Conservation (phyloP, 768 basidiomycete species). For the Pisolithus microcarpus region DNA sequence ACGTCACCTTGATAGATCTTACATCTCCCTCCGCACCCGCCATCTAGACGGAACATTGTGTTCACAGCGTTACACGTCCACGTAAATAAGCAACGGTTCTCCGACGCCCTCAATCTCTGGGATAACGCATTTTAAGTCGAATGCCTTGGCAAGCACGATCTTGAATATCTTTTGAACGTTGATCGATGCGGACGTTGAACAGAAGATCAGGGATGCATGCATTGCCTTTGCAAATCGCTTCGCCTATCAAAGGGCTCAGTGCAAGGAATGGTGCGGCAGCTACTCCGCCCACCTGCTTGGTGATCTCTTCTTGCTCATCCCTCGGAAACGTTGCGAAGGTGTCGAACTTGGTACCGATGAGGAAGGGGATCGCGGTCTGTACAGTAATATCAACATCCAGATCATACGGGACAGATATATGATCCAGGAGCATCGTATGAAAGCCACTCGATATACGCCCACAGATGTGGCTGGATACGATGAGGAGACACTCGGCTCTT, state of each 20-base stretch:
- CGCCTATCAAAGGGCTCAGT: slow-evolving; percentile 45
- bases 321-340: slow-evolving; percentile 91
- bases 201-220: slow-evolving; percentile 99
- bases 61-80: slow-evolving; percentile 47
- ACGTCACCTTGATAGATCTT: slow-evolving; percentile 25
- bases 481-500: not conserved
- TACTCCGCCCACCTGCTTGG: slow-evolving; percentile 70
- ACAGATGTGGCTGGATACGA: not conserved
- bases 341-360: slow-evolving; percentile 98
- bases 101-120: slow-evolving; percentile 97
- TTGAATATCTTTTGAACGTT: slow-evolving; percentile 99
- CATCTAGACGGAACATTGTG: slow-evolving; percentile 16
- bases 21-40: slow-evolving; percentile 11
- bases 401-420: not conserved
- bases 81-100: slow-evolving; percentile 91
- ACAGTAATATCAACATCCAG: not conserved
- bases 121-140: slow-evolving; percentile 97
- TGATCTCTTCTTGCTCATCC: slow-evolving; percentile 99
- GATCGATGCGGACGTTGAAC: slow-evolving; percentile 96
- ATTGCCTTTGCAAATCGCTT: slow-evolving; percentile 98
- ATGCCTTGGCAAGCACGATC: slow-evolving; percentile 94
- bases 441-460: not conserved
- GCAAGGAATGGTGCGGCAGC: slow-evolving; percentile 4
- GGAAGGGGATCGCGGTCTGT: slow-evolving; percentile 95
- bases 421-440: not conserved